Evolutionary conservation across 345 rosid genomes (phyloP).

Genomic region (Salix suchowensis): DNA sequence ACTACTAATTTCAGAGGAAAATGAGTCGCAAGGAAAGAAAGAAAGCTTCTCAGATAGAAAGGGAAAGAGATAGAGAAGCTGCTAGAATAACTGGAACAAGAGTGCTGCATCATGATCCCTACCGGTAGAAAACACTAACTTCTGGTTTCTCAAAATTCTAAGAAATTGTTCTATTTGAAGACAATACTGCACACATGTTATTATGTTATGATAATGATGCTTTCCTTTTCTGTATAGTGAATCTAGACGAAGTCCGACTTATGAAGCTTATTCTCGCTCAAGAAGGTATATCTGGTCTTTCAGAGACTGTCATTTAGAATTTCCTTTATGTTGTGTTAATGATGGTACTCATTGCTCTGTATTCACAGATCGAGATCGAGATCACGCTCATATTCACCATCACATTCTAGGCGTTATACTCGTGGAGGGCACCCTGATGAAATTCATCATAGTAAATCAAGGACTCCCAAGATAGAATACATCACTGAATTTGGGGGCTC

Average conservation of each 20-base stretch:
- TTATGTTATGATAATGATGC: constrained; percentile 13
- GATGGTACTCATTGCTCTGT: neutral
- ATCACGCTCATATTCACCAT: constrained; percentile 78
- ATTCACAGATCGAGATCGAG: constrained; percentile 60
- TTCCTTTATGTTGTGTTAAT: neutral
- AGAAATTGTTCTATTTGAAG: neutral
- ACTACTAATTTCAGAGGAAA: constrained; percentile 57
- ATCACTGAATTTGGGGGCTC: constrained; percentile 94
- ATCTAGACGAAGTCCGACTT: constrained; percentile 86
- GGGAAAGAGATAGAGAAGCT: constrained; percentile 87
- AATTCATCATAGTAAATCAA: constrained; percentile 52
- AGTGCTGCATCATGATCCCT: constrained; percentile 79
- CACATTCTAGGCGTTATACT: constrained; percentile 56
- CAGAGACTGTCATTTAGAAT: neutral
- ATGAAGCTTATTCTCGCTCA: constrained; percentile 87
- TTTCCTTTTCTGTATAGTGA: constrained; percentile 43
- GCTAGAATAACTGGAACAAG: constrained; percentile 59
- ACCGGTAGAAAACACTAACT: constrained; percentile 44
- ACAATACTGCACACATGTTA: neutral
- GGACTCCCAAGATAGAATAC: constrained; percentile 71
- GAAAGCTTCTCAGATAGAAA: constrained; percentile 87
- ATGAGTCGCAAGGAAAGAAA: constrained; percentile 97
- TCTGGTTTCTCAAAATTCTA: neutral
- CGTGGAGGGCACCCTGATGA: constrained; percentile 65
- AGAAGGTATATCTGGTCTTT: constrained; percentile 49